Conservation (phyloP, 495 filamentous ascomycete genomes). For the Penicillium desertorum region DNA sequence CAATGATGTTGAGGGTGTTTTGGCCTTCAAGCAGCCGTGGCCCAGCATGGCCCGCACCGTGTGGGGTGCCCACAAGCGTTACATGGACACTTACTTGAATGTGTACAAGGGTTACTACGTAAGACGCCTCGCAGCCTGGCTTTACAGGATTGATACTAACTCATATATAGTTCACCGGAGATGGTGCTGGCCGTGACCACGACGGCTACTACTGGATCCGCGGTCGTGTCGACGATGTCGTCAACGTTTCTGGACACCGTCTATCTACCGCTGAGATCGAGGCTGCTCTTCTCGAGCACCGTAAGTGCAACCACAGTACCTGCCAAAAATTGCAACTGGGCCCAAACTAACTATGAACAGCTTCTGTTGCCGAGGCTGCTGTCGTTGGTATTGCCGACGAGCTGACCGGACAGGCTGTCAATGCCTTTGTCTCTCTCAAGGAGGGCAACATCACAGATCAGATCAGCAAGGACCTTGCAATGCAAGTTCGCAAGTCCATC, state of each 20-base stretch:
- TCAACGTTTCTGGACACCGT: conserved; percentile 95
- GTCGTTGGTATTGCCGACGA: conserved; percentile 94
- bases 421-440: conserved; percentile 94
- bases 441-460: conserved; percentile 79
- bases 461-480: conserved; percentile 84
- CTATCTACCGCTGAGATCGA: conserved; percentile 98
- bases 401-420: conserved; percentile 93
- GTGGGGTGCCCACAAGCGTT: conserved; percentile 96
- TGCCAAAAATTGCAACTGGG: neutral
- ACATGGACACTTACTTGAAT: conserved; percentile 98
- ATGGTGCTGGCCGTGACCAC: conserved; percentile 95
- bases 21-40: conserved; percentile 98
- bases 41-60: conserved; percentile 98
- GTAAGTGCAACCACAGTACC: conserved; percentile 39
- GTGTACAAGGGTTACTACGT: conserved; percentile 99
- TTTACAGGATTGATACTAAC: conserved; percentile 34
- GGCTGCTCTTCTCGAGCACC: conserved; percentile 90
- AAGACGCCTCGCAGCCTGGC: conserved; percentile 37
- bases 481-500: conserved; percentile 95
- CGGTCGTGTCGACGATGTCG: conserved; percentile 96
- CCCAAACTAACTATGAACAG: conserved; percentile 25
- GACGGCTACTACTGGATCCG: conserved; percentile 99
- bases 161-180: conserved; percentile 80
- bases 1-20: conserved; percentile 96
- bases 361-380: conserved; percentile 81